A percentile compares a stretch with the other conserved stretches of the same genome.
Conservation (phyloP, 2,329 filamentous ascomycete genomes). For the Seiridium unicorne region DNA sequence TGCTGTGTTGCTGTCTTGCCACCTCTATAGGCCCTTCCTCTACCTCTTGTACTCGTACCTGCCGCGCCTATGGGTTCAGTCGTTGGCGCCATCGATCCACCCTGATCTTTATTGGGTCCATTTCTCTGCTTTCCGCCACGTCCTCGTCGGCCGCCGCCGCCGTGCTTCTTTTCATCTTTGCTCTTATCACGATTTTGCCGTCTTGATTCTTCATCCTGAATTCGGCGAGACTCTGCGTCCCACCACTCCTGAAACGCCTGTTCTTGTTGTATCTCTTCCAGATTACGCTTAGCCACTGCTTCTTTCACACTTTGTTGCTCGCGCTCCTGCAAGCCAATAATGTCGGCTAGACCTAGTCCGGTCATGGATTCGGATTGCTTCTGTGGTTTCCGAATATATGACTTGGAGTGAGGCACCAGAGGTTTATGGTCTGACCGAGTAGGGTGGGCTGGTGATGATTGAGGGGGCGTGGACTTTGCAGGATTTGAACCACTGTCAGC, state of each 20-base stretch:
- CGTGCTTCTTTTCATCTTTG: slow-evolving; percentile 33
- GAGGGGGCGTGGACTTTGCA: slow-evolving; percentile 1
- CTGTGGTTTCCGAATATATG: slow-evolving; percentile 54
- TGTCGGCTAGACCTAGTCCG: slow-evolving; percentile 80
- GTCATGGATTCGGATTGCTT: slow-evolving; percentile 60
- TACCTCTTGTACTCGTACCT: not conserved
- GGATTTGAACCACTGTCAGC: slow-evolving; percentile 12
- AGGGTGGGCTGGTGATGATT: slow-evolving; percentile 24
- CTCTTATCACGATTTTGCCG: slow-evolving; percentile 40
- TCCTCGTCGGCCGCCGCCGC: slow-evolving; percentile 10
- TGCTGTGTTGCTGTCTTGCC: not conserved
- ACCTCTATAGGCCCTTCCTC: slow-evolving; percentile 4
- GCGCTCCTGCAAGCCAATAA: slow-evolving; percentile 80
- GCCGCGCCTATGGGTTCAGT: not conserved
- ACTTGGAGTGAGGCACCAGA: slow-evolving; percentile 59
- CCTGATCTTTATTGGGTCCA: not conserved
- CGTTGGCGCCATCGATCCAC: not conserved
- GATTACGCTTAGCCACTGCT: slow-evolving; percentile 79
- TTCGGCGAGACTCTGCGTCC: slow-evolving; percentile 77
- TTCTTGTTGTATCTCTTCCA: slow-evolving; percentile 95
- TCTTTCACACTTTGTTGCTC: slow-evolving; percentile 83
- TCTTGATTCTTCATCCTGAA: slow-evolving; percentile 60
- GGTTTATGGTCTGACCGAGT: slow-evolving; percentile 33
- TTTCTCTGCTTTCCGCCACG: slow-evolving; percentile 19
- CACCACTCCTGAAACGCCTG: slow-evolving; percentile 97